Percentiles rank a stretch among this genome's conserved stretches.
phyloP scores from a whole-genome alignment of 805 yeast genomes.

The Lachancea kluyveri region DNA sequence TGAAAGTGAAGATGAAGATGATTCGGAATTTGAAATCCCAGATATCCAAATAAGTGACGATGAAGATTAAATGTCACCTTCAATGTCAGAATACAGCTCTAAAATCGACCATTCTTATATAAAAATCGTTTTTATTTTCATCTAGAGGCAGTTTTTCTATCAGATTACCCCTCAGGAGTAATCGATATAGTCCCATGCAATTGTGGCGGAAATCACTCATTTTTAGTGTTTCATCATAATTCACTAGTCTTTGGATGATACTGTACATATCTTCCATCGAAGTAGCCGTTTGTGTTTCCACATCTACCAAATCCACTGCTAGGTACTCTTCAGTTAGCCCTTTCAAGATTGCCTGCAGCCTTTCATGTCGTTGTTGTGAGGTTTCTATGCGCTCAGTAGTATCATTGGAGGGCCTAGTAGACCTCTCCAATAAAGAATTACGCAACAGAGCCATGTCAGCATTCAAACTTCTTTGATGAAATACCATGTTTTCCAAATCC shows the following conservation, averaged over 20 bases:
- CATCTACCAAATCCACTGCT: constrained; percentile 13
- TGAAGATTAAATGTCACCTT: constrained; percentile 15
- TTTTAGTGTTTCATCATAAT: constrained; percentile 8
- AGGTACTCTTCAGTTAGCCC: constrained; percentile 12
- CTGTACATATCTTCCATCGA: constrained; percentile 3
- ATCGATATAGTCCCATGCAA: constrained; percentile 12
- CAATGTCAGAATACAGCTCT: too few species aligned
- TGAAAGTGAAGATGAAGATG: constrained; percentile 21
- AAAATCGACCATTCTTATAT: too few species aligned
- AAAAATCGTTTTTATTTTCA: too few species aligned
- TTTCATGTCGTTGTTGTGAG: constrained; percentile 5
- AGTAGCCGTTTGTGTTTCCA: constrained; percentile 8
- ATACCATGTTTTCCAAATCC: constrained; percentile 9
- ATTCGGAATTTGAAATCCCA: constrained; percentile 30
- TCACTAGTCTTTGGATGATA: neutral
- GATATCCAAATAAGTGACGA: constrained; percentile 19
- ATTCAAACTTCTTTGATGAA: constrained; percentile 16
- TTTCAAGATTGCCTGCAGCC: constrained; percentile 10
- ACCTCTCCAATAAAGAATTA: constrained; percentile 7
- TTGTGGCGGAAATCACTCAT: constrained; percentile 11
- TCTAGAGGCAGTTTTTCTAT: constrained; percentile 7
- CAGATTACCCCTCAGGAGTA: constrained; percentile 14
- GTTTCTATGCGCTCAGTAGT: too few species aligned
- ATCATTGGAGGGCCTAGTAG: too few species aligned
- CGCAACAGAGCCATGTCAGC: constrained; percentile 13